Conservation (phyloP, 805 yeast genomes). For the Tetrapisispora taiwanensis region DNA sequence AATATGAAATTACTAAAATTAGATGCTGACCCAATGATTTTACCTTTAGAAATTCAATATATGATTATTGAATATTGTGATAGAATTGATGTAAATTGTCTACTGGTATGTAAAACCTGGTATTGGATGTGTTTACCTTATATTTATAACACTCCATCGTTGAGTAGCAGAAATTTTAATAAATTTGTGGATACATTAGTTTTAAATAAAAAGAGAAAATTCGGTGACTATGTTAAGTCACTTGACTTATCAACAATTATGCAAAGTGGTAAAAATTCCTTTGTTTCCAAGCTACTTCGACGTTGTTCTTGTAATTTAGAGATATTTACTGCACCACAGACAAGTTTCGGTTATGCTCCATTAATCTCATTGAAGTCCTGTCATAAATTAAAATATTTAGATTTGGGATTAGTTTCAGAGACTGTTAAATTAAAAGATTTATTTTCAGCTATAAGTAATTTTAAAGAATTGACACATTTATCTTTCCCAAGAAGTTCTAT, state of each 20-base stretch:
- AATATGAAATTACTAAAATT: slow-evolving; percentile 1
- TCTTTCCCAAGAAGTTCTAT: slow-evolving; percentile 87
- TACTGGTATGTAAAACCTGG: slow-evolving; percentile 54
- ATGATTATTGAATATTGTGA: slow-evolving; percentile 26
- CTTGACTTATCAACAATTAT: slow-evolving; percentile 72
- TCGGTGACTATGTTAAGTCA: slow-evolving; percentile 49
- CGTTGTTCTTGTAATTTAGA: slow-evolving; percentile 59
- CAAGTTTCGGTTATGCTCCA: slow-evolving; percentile 89
- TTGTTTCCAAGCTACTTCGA: slow-evolving; percentile 70
- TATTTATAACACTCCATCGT: slow-evolving; percentile 52
- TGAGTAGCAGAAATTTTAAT: slow-evolving; percentile 59
- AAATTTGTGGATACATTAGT: slow-evolving; percentile 63
- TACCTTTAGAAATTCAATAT: slow-evolving; percentile 45
- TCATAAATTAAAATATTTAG: slow-evolving; percentile 50
- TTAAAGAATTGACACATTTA: slow-evolving; percentile 56
- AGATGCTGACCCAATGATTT: slow-evolving; percentile 8
- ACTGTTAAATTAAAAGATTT: slow-evolving; percentile 75
- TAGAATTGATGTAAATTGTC: slow-evolving; percentile 29
- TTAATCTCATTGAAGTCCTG: slow-evolving; percentile 73
- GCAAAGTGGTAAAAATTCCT: slow-evolving; percentile 88
- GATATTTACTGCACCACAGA: slow-evolving; percentile 81
- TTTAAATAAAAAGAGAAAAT: slow-evolving; percentile 33
- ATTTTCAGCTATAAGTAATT: slow-evolving; percentile 59
- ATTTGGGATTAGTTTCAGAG: slow-evolving; percentile 79
- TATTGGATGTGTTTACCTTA: slow-evolving; percentile 51